Evolutionary conservation across 306 rosid species (phyloP), one percentile per base, ranked within the genome.

Genomic region (Vigna reflexopilosa): DNA sequence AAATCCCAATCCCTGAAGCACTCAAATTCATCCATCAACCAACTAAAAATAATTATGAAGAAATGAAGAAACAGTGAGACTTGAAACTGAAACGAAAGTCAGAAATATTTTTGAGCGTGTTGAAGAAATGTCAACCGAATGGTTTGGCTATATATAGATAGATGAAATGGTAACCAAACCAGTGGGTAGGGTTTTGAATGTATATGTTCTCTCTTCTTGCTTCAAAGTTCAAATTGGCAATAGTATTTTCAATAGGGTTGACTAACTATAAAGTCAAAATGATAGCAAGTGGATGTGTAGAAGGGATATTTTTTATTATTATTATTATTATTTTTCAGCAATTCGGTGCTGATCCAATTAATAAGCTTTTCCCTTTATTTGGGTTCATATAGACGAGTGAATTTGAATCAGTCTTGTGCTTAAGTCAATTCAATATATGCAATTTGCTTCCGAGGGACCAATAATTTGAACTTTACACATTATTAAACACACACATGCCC

Each of bases 1-100:
- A 95, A 88, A 81, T 87, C 99, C 98, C 99, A 95, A 47, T 87
- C 91, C 80, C 89, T 93, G 78, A 86, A 80, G 66, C 22, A 51
- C 4, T 71, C 84, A 79, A 71, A 48, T 40, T 76, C 86, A 70
- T 68, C 81, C 85, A 78, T 66, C 51, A 64, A 38, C 70, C 24
- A 61, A 61, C 20, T 13, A 28, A 19, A 19, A 61, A 30, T 1
- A 54, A 54, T 9, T 45, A 45, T 6, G 7, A 51, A 51, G 24
- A 6, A 15, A 17, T n/a, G 24, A 52, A 51, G 17, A 17, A 30
- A 55, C 14, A 2, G 16, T 56, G 66, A 13, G 66, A 59, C 40
- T 62, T 14, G 3, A 62, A 62, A 15, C 3, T 28, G 38, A 26
- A 58, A 11, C 5, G 63, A 11, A 55, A 55, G 26, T 52, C 58